These are phyloP conservation scores for Aspergillus brunneoviolaceus DNA, from an alignment of 2,329 filamentous ascomycete genomes.

Conservation along the genomic window DNA sequence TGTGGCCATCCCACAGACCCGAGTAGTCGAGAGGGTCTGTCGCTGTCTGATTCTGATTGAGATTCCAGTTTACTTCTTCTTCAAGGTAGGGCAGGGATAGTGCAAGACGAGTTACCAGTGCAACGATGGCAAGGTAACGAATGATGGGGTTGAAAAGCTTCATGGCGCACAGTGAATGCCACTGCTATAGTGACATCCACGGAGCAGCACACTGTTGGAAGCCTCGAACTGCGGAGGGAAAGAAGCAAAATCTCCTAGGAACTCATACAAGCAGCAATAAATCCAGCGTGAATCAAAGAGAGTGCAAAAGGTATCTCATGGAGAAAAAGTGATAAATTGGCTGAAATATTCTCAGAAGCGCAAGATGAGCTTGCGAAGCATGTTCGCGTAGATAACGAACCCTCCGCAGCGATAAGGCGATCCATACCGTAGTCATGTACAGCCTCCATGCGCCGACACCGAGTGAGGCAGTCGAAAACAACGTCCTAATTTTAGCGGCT, in stretches of 20 bases:
- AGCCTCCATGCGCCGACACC: not conserved
- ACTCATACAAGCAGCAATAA: not conserved
- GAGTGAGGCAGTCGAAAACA: constrained; percentile 1
- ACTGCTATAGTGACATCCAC: constrained; percentile 7
- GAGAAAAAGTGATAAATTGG: not conserved
- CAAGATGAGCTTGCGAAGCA: not conserved
- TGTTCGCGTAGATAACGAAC: not conserved
- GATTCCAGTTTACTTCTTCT: constrained; percentile 50
- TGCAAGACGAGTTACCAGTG: not conserved
- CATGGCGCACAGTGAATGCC: constrained; percentile 8
- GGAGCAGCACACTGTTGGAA: not conserved
- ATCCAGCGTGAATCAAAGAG: not conserved
- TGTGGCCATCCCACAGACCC: constrained; percentile 53
- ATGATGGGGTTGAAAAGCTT: not conserved
- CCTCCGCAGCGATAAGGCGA: constrained; percentile 4
- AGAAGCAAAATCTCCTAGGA: not conserved
- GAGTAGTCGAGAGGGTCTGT: constrained; percentile 57
- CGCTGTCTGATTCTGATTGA: constrained; percentile 59
- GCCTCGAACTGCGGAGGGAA: not conserved
- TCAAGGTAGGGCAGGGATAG: constrained; percentile 1
- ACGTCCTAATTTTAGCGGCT: constrained; percentile 1
- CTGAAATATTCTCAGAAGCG: not conserved
- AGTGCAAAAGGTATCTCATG: not conserved
- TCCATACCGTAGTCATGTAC: not conserved
- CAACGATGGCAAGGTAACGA: not conserved